Base-by-base conservation (phyloP, 768 basidiomycete species). In the Mycena rebaudengoi region DNA sequence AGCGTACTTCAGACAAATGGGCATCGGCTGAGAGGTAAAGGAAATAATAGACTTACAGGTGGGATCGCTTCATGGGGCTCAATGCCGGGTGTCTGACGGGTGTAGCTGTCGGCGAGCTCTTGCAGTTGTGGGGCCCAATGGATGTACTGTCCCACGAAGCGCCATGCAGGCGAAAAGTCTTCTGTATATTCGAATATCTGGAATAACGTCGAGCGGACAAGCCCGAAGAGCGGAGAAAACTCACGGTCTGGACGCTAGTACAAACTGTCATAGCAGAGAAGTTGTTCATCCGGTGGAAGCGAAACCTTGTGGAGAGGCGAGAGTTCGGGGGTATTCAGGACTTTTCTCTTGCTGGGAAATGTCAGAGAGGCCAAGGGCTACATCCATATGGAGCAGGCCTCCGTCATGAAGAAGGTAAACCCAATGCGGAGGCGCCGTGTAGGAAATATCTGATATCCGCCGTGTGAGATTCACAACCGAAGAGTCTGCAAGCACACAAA, bases 121-220 rank as follows among this genome's bases (percentile, higher is more conserved):
- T 72, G 60, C 2, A 79, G 39, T 16, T 51, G 49, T 6, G 66
- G 53, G 14, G 62, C 69, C 76, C 76, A 79, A 23, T 65, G 70
- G 65, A 76, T 71, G 60, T 79, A 63, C 56, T 65, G 63, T 16
- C 73, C 77, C 10, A 76, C 75, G 44, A 72, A 68, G 50, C 71
- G 70, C 78, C 78, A 79, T n/a, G 73, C 75, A 10, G 77, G 76
- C 30, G 68, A 70, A 53, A 72, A 78, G 35, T 78, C 76, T 25
- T 61, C 53, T 21, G 69, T 71, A 43, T 69, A 76, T 66, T 77
- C 76, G 37, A 55, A 74, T 5, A 69, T 60, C 74, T 77, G 54
- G 13, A 51, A 53, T 20, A 23, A 41, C 43, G 13, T 44, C 25
- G 53, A 37, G 29, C 10, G 20, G 6, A n/a, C 13, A 35, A 10